phyloP scores from a whole-genome alignment of 495 filamentous ascomycete species.

The Talaromyces trachyspermus region DNA sequence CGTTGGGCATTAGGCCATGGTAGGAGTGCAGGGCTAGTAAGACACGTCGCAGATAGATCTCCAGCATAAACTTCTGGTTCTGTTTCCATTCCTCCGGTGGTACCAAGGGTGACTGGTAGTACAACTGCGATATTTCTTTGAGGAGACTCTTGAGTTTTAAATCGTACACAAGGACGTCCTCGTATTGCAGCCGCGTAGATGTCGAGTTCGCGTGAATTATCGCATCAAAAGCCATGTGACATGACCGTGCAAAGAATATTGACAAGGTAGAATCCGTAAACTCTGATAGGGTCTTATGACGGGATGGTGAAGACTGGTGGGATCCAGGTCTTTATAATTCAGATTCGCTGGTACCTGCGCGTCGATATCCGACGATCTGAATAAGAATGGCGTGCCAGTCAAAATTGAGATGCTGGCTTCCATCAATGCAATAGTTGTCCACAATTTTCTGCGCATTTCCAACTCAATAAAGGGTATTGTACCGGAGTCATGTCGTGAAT shows the following conservation, averaged over 20 bases:
- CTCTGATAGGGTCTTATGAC: not conserved
- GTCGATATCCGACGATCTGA: conserved; percentile 2
- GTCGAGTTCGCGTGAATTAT: conserved; percentile 5
- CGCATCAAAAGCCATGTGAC: conserved; percentile 1
- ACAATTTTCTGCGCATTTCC: conserved; percentile 2
- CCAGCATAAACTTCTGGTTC: conserved; percentile 1
- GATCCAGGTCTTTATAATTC: conserved; percentile 1
- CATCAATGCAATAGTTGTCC: conserved; percentile 5
- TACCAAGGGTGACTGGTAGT: not conserved
- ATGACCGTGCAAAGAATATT: not conserved
- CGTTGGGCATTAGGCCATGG: conserved; percentile 1
- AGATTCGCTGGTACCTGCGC: not conserved
- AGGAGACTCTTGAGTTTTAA: conserved; percentile 3
- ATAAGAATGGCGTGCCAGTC: conserved; percentile 2
- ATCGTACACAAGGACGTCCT: conserved; percentile 3
- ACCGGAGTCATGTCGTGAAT: not conserved
- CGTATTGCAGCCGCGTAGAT: not conserved
- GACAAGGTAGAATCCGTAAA: conserved; percentile 6
- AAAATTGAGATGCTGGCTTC: not conserved
- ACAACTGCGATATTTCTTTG: not conserved
- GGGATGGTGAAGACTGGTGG: not conserved
- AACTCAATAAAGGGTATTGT: not conserved
- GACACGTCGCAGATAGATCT: conserved; percentile 5
- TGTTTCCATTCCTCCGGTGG: conserved; percentile 4
- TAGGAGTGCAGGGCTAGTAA: conserved; percentile 3